phyloP scores from a whole-genome alignment of 768 basidiomycete genomes.

The Lactarius deliciosus region DNA sequence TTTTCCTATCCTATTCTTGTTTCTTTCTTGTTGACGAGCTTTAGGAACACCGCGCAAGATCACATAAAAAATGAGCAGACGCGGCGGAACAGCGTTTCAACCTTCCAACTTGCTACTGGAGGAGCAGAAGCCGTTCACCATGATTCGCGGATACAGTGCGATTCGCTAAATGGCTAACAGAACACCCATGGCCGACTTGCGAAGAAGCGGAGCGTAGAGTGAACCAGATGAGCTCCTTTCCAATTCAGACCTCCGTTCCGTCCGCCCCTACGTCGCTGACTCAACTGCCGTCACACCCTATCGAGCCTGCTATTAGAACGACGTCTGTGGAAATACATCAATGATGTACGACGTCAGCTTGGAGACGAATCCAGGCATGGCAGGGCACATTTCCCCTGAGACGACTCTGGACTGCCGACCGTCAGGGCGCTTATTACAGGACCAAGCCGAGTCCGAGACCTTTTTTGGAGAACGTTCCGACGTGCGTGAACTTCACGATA shows the following conservation, averaged over 20 bases:
- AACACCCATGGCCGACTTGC: neutral
- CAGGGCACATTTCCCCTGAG: neutral
- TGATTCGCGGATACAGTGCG: neutral
- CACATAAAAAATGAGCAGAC: neutral
- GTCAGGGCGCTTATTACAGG: neutral
- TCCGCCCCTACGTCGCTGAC: neutral
- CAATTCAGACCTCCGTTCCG: neutral
- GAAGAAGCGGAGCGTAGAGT: neutral
- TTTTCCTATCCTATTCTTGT: neutral
- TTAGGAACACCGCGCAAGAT: neutral
- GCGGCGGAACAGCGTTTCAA: neutral
- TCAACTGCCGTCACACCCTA: neutral
- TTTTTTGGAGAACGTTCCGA: neutral
- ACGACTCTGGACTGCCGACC: neutral
- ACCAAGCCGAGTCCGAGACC: neutral
- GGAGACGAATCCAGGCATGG: neutral
- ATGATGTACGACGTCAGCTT: neutral
- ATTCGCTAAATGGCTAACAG: neutral
- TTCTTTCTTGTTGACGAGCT: neutral
- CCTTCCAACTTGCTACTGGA: neutral
- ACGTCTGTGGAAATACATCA: neutral
- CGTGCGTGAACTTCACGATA: too few species aligned
- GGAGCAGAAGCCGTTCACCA: neutral
- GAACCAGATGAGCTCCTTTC: neutral
- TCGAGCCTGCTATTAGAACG: neutral